Evolutionary conservation across 345 rosid genomes (phyloP).

Genomic region (Aquilaria sinensis): DNA sequence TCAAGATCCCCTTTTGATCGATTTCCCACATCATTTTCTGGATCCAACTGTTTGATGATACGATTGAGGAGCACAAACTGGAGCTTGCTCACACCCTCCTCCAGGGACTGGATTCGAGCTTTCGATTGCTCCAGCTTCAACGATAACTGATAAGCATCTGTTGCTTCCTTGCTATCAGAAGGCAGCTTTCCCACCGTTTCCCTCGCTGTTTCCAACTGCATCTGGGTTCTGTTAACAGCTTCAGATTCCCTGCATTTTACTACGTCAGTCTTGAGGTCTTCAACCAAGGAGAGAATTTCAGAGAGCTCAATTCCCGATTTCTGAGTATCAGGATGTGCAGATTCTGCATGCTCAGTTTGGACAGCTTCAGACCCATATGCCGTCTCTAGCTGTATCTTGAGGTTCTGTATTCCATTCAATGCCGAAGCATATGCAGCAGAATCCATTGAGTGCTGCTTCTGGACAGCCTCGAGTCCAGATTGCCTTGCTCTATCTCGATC

Average conservation of each 20-base stretch:
- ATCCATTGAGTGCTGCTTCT: conserved; percentile 77
- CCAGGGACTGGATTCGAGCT: too few species aligned
- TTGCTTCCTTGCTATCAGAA: too few species aligned
- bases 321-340: conserved; percentile 52
- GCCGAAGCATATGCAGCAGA: conserved; percentile 72
- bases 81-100: too few species aligned
- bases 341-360: conserved; percentile 50
- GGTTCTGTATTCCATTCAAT: conserved; percentile 85
- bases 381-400: conserved; percentile 67
- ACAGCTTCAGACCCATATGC: conserved; percentile 58
- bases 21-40: too few species aligned
- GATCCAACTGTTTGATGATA: too few species aligned
- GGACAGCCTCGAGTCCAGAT: conserved; percentile 93
- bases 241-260: conserved; percentile 67
- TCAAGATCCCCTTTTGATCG: conserved; percentile 36
- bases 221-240: conserved; percentile 16
- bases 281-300: conserved; percentile 62
- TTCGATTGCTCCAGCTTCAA: too few species aligned
- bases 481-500: conserved; percentile 94
- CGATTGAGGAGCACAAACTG: too few species aligned
- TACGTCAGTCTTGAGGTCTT: conserved; percentile 54
- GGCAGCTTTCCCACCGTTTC: too few species aligned
- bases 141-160: too few species aligned
- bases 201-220: too few species aligned
- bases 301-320: conserved; percentile 59